phyloP scores from a whole-genome alignment of 1,139 yeast genomes.

The Debaryomyces sp. region DNA sequence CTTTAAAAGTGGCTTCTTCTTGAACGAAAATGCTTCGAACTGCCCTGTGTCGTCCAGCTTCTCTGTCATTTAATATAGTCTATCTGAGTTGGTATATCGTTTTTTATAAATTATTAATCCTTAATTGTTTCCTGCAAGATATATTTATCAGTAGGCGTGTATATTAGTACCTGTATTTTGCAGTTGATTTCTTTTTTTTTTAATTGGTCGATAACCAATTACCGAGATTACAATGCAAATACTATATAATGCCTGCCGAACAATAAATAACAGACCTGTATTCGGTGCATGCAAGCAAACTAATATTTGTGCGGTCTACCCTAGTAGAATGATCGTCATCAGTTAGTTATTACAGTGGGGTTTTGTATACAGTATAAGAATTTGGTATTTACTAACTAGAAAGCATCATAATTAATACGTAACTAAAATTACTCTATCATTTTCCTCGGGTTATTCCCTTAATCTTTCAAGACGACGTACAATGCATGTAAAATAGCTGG shows the following conservation, averaged over 20 bases:
- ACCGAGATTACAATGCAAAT: neutral
- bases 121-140: neutral
- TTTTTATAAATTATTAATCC: neutral
- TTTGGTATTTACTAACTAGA: neutral
- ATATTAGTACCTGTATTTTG: constrained; percentile 3
- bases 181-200: constrained; percentile 6
- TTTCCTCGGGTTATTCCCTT: constrained; percentile 4
- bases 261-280: neutral
- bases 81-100: neutral
- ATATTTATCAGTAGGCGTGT: constrained; percentile 7
- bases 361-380: neutral
- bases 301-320: neutral
- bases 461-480: constrained; percentile 53
- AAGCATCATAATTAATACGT: neutral
- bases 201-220: constrained; percentile 8
- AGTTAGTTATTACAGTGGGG: neutral
- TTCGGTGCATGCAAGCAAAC: neutral
- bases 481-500: constrained; percentile 78
- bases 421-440: neutral
- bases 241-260: neutral
- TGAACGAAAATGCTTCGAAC: constrained; percentile 41
- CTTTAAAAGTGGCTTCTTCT: constrained; percentile 38
- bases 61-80: constrained; percentile 1
- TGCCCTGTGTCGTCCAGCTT: constrained; percentile 11
- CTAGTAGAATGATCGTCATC: neutral